Evolutionary conservation across 2,329 filamentous ascomycete genomes (phyloP).

Genomic region (Aspergillus costaricaensis): DNA sequence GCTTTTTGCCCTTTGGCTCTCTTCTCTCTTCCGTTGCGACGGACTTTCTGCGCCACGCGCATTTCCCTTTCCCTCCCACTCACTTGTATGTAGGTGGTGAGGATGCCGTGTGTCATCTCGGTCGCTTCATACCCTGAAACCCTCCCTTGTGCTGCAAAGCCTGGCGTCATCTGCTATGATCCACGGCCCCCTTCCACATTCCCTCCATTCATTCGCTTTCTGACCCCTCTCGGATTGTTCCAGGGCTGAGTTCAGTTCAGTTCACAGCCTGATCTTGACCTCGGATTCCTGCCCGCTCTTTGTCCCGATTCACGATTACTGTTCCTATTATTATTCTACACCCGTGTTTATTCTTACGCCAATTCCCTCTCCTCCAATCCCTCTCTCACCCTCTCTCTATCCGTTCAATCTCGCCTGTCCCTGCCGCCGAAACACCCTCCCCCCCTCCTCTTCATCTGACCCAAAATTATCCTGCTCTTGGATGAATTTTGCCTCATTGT

Average conservation of each 20-base stretch:
- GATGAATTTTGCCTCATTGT: conserved; percentile 7
- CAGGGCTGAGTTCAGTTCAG: neutral
- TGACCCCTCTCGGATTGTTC: conserved; percentile 8
- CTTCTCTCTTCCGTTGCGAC: neutral
- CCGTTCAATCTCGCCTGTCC: conserved; percentile 3
- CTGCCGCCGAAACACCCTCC: conserved; percentile 5
- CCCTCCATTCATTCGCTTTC: conserved; percentile 11
- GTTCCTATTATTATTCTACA: neutral
- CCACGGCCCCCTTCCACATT: conserved; percentile 19
- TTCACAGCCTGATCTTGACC: neutral
- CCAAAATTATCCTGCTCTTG: neutral
- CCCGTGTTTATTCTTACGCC: neutral
- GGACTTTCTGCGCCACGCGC: neutral
- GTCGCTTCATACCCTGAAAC: neutral
- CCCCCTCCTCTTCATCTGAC: neutral
- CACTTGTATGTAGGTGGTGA: neutral
- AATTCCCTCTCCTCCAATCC: neutral
- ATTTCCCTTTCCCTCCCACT: neutral
- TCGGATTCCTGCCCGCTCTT: conserved; percentile 5
- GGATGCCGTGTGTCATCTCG: neutral
- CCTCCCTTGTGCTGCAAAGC: neutral
- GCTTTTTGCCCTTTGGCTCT: neutral
- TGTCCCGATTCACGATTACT: neutral
- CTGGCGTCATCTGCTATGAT: conserved; percentile 21
- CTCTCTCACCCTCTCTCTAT: neutral